Percentiles rank a stretch among this genome's conserved stretches.
phyloP scores from a whole-genome alignment of 176 grass and related monocot species.

The Musa acuminata region DNA sequence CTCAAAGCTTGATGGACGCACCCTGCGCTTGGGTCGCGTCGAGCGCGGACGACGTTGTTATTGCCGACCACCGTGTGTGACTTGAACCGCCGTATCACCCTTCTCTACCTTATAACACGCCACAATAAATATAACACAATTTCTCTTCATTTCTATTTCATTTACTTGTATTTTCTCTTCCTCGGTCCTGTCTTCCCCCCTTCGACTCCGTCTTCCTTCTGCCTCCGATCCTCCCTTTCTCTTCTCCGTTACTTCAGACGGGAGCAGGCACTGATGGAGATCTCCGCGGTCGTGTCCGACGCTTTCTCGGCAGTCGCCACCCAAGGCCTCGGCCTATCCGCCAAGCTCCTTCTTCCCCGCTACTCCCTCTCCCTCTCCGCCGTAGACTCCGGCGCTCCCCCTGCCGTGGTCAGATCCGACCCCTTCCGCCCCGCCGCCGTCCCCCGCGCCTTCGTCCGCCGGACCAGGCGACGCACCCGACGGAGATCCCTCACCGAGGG shows the following conservation, averaged over 20 bases:
- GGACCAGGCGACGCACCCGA: constrained; percentile 5
- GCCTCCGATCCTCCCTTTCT: no score
- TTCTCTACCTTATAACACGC: no score
- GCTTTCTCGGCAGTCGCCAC: not conserved
- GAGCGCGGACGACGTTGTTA: no score
- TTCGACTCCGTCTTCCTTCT: not conserved
- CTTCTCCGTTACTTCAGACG: not conserved
- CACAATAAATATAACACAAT: no score
- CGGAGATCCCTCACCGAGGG: not conserved
- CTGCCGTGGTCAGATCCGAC: not conserved
- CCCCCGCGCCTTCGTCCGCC: constrained; percentile 1
- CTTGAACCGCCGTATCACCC: no score
- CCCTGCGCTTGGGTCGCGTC: no score
- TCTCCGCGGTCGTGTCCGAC: not conserved
- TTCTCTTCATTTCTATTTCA: no score
- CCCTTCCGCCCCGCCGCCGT: not conserved
- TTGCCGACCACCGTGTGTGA: no score
- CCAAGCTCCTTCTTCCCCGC: constrained; percentile 3
- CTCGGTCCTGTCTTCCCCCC: no score
- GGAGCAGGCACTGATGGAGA: not conserved
- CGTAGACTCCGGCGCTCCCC: not conserved
- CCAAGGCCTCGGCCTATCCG: constrained; percentile 2
- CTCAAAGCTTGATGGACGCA: no score
- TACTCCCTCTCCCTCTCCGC: not conserved
- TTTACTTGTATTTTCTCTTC: no score